Conservation (phyloP, 192 early-diverging fungal species). For the Coemansia sp. region DNA sequence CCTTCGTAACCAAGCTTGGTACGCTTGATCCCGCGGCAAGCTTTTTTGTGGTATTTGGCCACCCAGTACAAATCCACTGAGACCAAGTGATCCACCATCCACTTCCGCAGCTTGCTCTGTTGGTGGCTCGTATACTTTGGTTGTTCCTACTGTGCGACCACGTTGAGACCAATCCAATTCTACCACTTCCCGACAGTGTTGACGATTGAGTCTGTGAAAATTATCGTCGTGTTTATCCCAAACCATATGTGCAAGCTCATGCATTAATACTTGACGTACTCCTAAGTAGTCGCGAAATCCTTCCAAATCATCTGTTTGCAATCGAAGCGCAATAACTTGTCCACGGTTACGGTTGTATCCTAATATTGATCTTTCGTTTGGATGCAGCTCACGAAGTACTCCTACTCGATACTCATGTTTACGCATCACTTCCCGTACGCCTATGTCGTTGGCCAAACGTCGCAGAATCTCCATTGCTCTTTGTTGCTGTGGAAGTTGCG, state of each 20-base stretch:
- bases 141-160: conserved; percentile 24
- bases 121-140: conserved; percentile 19
- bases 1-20: conserved; percentile 27
- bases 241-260: conserved; percentile 56
- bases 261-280: conserved; percentile 46
- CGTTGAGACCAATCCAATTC: conserved; percentile 46
- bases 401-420: conserved; percentile 35
- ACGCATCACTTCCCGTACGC: conserved; percentile 37
- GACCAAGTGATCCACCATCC: conserved; percentile 36
- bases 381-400: conserved; percentile 43
- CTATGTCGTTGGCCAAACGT: conserved; percentile 33
- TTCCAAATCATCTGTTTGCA: conserved; percentile 42
- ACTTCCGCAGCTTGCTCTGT: conserved; percentile 7
- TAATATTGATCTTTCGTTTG: conserved; percentile 38
- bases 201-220: conserved; percentile 40
- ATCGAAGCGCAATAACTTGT: conserved; percentile 38
- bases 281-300: conserved; percentile 37
- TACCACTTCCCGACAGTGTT: conserved; percentile 42
- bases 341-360: conserved; percentile 53
- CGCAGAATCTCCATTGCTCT: conserved; percentile 24
- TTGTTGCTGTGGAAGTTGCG: conserved; percentile 7
- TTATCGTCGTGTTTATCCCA: conserved; percentile 51
- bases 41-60: conserved; percentile 21
- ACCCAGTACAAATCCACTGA: conserved; percentile 42
- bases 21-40: conserved; percentile 28